phyloP scores from a whole-genome alignment of 139 green algal species.

The Chlamydomonas incerta region DNA sequence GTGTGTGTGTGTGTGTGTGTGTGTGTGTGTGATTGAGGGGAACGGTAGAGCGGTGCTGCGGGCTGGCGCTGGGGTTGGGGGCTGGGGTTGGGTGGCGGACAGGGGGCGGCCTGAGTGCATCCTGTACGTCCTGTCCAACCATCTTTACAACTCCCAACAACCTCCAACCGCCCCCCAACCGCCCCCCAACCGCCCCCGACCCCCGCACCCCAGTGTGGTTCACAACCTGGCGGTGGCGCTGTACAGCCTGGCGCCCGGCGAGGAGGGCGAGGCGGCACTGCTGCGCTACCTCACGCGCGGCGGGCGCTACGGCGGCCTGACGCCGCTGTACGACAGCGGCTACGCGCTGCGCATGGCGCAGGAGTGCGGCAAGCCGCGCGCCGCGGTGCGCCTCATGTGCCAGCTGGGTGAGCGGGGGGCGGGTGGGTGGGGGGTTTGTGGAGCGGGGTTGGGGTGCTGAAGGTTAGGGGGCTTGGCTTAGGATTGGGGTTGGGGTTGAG shows the following conservation, averaged over 20 bases:
- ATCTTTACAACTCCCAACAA: too few relatives aligned
- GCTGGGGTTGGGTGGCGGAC: too few relatives aligned
- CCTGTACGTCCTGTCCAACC: too few relatives aligned
- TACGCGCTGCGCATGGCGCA: conserved; percentile 85
- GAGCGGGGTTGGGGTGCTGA: too few relatives aligned
- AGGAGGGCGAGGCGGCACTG: conserved; percentile 65
- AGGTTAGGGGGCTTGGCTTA: too few relatives aligned
- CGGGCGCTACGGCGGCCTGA: conserved; percentile 27
- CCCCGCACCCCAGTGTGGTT: conserved; percentile 59
- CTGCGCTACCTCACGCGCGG: conserved; percentile 73
- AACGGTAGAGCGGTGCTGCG: too few relatives aligned
- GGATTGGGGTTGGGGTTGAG: too few relatives aligned
- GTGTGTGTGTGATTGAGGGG: too few relatives aligned
- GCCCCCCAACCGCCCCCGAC: not conserved
- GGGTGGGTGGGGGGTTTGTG: not conserved
- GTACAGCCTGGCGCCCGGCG: conserved; percentile 59
- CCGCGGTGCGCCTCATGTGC: conserved; percentile 86
- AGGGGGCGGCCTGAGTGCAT: too few relatives aligned
- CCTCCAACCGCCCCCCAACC: not conserved
- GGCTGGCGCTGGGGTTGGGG: too few relatives aligned
- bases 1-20: too few relatives aligned
- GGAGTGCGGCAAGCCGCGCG: conserved; percentile 67
- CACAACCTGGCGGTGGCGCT: conserved; percentile 83
- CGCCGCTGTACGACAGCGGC: conserved; percentile 86
- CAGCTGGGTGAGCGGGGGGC: conserved; percentile 69